Conservation (phyloP, 2,329 filamentous ascomycete genomes). For the Orbilia oligospora region DNA sequence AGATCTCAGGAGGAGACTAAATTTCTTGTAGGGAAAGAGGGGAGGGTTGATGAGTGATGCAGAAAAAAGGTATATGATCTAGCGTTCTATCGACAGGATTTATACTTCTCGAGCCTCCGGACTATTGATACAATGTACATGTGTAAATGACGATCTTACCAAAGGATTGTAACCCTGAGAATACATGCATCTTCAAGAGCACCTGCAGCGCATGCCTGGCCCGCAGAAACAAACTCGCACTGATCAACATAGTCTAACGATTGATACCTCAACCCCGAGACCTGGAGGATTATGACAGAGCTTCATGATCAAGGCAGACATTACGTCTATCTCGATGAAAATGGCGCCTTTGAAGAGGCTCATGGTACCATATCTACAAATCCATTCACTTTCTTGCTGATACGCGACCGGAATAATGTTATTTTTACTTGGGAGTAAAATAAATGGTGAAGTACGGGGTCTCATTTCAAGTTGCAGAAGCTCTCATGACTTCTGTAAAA, state of each 20-base stretch:
- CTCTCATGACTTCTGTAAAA: slow-evolving; percentile 8
- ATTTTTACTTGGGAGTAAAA: neutral
- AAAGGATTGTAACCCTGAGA: neutral
- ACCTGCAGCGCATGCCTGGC: slow-evolving; percentile 20
- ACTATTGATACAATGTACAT: neutral
- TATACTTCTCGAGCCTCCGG: slow-evolving; percentile 7
- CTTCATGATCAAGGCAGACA: slow-evolving; percentile 26
- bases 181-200: slow-evolving; percentile 17
- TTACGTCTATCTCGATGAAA: neutral
- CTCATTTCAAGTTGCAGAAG: slow-evolving; percentile 15
- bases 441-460: neutral
- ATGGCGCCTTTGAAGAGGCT: slow-evolving; percentile 50
- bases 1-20: neutral
- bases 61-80: slow-evolving; percentile 4
- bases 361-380: slow-evolving; percentile 41
- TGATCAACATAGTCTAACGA: slow-evolving; percentile 7
- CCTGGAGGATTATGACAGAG: neutral
- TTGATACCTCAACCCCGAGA: neutral
- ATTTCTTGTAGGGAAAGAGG: neutral
- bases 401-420: too few species aligned
- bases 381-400: too few species aligned
- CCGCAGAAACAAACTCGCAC: neutral
- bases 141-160: slow-evolving; percentile 28
- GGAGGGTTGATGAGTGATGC: slow-evolving; percentile 28
- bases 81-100: neutral